Evolutionary conservation across 345 rosid genomes (phyloP), one percentile per base, ranked within the genome.

Genomic region (Isatis tinctoria): DNA sequence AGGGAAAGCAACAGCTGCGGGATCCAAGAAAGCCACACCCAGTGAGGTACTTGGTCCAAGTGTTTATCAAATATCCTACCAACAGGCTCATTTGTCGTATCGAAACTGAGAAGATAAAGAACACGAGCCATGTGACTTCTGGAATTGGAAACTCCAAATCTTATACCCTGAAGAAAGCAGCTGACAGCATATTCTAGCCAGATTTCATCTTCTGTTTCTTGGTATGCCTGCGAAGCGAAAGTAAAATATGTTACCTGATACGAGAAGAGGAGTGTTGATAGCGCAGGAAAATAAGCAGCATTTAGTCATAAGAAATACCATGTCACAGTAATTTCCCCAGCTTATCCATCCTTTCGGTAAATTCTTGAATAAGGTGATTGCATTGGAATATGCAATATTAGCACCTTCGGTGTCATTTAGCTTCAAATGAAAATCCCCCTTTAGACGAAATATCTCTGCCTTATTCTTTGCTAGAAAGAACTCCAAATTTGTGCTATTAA

Each of bases 21-120:
- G 74, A 95, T 90, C 99, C 98, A 95, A 72, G 96, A 85, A 81
- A 92, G 98, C 99, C 99, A 95, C 57, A 90, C 94, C 99, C 99
- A 95, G 76, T 90, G 88, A n/a, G 99, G 99, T 70, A 90, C 88
- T 82, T 95, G 99, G 45, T 95, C 99, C 77, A 87, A 81, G 73
- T 85, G 88, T 81, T 90, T 95, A 80, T 92, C 97, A 79, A 95
- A 95, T 41, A 93, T 84, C 86, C 94, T 90, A 48, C 99, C 99
- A 54, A 90, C 98, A 22, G 94, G 83, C 82, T 95, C 98, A 80
- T 76, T 86, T 69, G 89, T 81, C 54, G 92, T 88, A 80, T 95
- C 99, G 74, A 95, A 95, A 79, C 99, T 95, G 65, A 95, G 96
- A 78, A 95, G 97, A 81, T 86, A 95, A 24, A 95, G 82, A 76